Conservation (phyloP, 805 yeast species). For the Candida tallmaniae region DNA sequence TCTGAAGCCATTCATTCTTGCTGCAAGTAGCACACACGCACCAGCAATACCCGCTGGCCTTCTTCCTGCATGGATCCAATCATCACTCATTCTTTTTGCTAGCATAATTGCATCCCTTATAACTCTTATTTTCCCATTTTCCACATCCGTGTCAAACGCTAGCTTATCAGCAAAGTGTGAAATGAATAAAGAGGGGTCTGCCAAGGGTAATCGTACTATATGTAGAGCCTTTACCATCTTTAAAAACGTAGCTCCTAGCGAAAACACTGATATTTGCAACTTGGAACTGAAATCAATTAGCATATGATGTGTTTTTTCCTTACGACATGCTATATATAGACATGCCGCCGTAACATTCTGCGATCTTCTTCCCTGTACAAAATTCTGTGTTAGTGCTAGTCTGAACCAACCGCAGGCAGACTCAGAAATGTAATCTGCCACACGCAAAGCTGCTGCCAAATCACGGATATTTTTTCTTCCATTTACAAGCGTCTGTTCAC, state of each 20-base stretch:
- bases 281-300: slow-evolving; percentile 90
- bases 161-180: slow-evolving; percentile 90
- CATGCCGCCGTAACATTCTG: slow-evolving; percentile 96
- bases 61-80: slow-evolving; percentile 96
- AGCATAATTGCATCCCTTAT: slow-evolving; percentile 81
- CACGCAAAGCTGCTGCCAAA: slow-evolving; percentile 71
- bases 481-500: slow-evolving; percentile 84
- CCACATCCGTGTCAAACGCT: slow-evolving; percentile 67
- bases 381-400: slow-evolving; percentile 78
- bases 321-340: slow-evolving; percentile 89
- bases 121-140: slow-evolving; percentile 43
- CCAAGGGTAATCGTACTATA: slow-evolving; percentile 73
- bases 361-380: slow-evolving; percentile 95
- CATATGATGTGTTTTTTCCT: slow-evolving; percentile 89
- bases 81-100: slow-evolving; percentile 87
- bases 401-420: slow-evolving; percentile 88
- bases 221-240: slow-evolving; percentile 86
- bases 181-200: slow-evolving; percentile 91
- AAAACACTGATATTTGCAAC: slow-evolving; percentile 85
- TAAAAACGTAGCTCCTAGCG: slow-evolving; percentile 92
- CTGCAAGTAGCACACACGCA: slow-evolving; percentile 88
- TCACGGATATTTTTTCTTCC: slow-evolving; percentile 76
- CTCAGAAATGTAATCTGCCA: slow-evolving; percentile 81
- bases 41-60: slow-evolving; percentile 99
- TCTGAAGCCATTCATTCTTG: slow-evolving; percentile 93